These are phyloP conservation scores for Echinosophora koreensis DNA, from an alignment of 306 rosid genomes.

Conservation along the genomic window DNA sequence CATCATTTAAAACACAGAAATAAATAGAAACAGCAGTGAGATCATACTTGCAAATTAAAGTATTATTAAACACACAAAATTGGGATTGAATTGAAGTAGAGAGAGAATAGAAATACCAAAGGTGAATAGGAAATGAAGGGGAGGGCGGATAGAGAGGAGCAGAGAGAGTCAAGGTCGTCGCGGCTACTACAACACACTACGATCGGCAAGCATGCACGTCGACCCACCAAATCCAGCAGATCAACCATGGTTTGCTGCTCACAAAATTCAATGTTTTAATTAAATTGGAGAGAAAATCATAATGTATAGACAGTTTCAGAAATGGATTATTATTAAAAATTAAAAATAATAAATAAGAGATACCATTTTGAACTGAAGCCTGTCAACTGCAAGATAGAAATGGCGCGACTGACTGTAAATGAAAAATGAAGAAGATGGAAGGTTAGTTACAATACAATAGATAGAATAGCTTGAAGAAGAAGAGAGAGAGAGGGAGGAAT, in stretches of 20 bases:
- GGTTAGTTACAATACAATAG: not conserved
- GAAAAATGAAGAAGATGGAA: too few relatives aligned
- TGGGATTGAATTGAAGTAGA: not conserved
- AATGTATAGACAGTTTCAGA: not conserved
- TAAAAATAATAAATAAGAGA: not conserved
- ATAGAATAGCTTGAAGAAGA: too few relatives aligned
- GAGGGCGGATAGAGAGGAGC: slow-evolving; percentile 69
- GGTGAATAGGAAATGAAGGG: slow-evolving; percentile 72
- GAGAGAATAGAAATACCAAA: slow-evolving; percentile 50
- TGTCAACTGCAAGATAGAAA: slow-evolving; percentile 86
- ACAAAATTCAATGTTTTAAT: too few relatives aligned
- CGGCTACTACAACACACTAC: slow-evolving; percentile 84
- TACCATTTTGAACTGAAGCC: slow-evolving; percentile 86
- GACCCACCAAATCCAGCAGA: slow-evolving; percentile 75
- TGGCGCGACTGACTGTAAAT: slow-evolving; percentile 73
- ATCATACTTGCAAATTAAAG: not conserved
- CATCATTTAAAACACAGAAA: not conserved
- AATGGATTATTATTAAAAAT: not conserved
- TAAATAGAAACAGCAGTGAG: not conserved
- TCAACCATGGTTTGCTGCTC: slow-evolving; percentile 81
- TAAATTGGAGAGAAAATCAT: not conserved
- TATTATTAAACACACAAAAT: too few relatives aligned
- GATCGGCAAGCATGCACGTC: slow-evolving; percentile 73
- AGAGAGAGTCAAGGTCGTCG: slow-evolving; percentile 87
- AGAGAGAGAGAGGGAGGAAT: not conserved